Evolutionary conservation across 1,284 basidiomycete species (phyloP).

Genomic region (Phylloboletellus chloephorus): DNA sequence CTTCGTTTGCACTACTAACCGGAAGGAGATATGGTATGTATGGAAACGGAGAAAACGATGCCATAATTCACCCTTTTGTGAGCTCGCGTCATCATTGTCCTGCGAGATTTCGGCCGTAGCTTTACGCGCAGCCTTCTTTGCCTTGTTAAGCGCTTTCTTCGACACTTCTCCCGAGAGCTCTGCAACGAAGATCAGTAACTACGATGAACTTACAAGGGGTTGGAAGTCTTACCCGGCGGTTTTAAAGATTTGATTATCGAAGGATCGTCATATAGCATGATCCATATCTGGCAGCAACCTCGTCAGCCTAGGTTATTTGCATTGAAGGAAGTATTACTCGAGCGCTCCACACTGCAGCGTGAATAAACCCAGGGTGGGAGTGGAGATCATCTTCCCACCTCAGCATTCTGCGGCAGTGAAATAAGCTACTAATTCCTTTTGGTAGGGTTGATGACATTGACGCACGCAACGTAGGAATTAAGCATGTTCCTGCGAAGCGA

Average conservation of each 20-base stretch:
- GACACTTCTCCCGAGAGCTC: constrained; percentile 47
- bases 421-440: neutral
- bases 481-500: constrained; percentile 88
- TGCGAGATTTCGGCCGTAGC: constrained; percentile 56
- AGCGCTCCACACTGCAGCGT: constrained; percentile 67
- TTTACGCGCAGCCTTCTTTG: constrained; percentile 79
- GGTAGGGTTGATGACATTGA: neutral
- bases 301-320: constrained; percentile 14
- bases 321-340: constrained; percentile 40
- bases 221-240: constrained; percentile 26
- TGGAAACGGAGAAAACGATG: constrained; percentile 13
- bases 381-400: constrained; percentile 80
- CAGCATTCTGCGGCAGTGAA: constrained; percentile 51
- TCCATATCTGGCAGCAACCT: constrained; percentile 56
- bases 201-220: constrained; percentile 28
- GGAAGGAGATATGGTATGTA: constrained; percentile 13
- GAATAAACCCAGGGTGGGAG: constrained; percentile 72
- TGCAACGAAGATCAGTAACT: constrained; percentile 33
- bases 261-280: constrained; percentile 72
- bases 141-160: constrained; percentile 89
- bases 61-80: constrained; percentile 38
- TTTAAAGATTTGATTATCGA: constrained; percentile 42
- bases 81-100: constrained; percentile 36
- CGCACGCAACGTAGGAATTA: constrained; percentile 76
- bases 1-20: constrained; percentile 28